Evolutionary conservation across 1,139 yeast species (phyloP), one percentile per base, ranked within the genome.

Genomic region (Yamadazyma diddensiae): DNA sequence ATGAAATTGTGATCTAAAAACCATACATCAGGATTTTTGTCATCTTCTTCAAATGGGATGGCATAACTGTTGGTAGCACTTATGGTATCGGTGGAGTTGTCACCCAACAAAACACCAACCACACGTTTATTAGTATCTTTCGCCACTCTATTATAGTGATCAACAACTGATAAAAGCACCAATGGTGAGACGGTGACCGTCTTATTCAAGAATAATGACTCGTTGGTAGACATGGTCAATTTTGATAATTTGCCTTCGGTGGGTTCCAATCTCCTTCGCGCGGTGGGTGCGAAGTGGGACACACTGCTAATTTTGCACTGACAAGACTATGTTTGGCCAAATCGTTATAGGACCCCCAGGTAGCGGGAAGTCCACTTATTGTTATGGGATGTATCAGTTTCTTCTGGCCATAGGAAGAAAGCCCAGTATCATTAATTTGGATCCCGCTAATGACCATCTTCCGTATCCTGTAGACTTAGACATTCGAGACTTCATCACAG

Each of bases 321-420:
- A n/a, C n/a, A n/a, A n/a, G n/a, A n/a, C n/a, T n/a, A 68, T 69
- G 65, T 90, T 86, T 57, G 97, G 95, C 2, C 97, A 92, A 58
- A 77, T 92, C 14, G 92, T 92, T 10, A 86, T 94, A 22, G 99
- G 99, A 0, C 97, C 98, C 0, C 98, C 99, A 0, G 99, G 98
- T 2, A 75, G 95, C 0, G 99, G 99, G 1, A 94, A 94, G 53
- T 86, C 97, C 0, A 94, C 98, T 0, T 94, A 86, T 55, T 88
- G 97, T 53, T 70, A 79, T 55, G 98, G 98, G 17, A 77, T 92
- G 80, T 74, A 75, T 47, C 97, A 92, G 65, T 92, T 94, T 55
- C 70, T 90, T 48, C 81, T 84, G 38, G 96, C 97, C 1, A 87
- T 94, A 29, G 99, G 99, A 6, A 68, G 99, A 36, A 84, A 86